A percentile compares a stretch with the other conserved stretches of the same genome.
Evolutionary conservation across 306 rosid species (phyloP).

Genomic region (Prunus salicina): DNA sequence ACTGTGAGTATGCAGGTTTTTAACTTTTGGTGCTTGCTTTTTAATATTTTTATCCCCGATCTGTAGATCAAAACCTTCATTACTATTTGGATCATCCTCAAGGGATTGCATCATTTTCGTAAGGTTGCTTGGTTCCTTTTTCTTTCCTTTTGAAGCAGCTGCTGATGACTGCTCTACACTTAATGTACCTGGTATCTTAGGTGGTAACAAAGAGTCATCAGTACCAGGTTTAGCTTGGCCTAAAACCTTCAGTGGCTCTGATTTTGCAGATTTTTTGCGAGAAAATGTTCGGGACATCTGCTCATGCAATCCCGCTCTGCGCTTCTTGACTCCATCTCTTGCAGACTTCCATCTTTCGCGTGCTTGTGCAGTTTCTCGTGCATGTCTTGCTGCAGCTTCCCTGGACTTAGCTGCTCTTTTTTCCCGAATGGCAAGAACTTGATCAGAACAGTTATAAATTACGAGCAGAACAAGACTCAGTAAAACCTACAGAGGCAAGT

Average conservation of each 20-base stretch:
- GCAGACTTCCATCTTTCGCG: conserved; percentile 75
- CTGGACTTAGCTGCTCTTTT: conserved; percentile 64
- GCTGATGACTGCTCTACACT: conserved; percentile 30
- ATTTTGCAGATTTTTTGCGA: conserved; percentile 48
- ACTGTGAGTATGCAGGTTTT: conserved; percentile 58
- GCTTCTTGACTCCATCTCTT: conserved; percentile 54
- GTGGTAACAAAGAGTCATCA: conserved; percentile 9
- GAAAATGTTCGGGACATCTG: conserved; percentile 67
- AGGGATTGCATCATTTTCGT: conserved; percentile 56
- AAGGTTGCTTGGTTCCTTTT: conserved; percentile 50
- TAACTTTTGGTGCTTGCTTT: conserved; percentile 57
- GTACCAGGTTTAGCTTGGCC: conserved; percentile 5
- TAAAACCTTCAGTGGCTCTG: conserved; percentile 27
- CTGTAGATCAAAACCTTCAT: conserved; percentile 59
- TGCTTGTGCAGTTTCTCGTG: conserved; percentile 67
- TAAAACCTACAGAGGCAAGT: conserved; percentile 50
- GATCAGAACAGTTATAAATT: conserved; percentile 74
- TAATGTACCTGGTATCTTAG: conserved; percentile 38
- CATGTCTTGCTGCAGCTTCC: conserved; percentile 76
- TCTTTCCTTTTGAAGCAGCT: conserved; percentile 38
- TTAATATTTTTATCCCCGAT: conserved; percentile 69
- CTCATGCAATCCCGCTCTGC: conserved; percentile 38
- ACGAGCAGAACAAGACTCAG: conserved; percentile 54
- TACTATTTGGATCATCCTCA: conserved; percentile 46
- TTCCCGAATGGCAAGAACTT: conserved; percentile 68